Conservation (phyloP, 768 basidiomycete genomes). For the Suillus americanus region DNA sequence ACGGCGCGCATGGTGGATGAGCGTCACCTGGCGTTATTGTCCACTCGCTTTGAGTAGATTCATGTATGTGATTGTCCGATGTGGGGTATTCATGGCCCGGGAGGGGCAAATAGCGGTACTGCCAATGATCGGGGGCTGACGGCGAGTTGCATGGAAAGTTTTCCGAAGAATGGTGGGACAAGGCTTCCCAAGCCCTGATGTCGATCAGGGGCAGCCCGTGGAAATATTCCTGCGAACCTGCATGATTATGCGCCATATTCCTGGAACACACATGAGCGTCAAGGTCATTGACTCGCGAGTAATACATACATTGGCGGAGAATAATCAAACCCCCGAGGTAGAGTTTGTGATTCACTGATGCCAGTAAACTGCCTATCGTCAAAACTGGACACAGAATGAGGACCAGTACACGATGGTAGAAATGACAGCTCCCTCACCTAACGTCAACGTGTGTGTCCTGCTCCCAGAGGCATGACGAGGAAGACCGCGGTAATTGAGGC, state of each 20-base stretch:
- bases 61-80: neutral
- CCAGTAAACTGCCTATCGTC: neutral
- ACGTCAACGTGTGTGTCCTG: neutral
- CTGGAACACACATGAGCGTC: neutral
- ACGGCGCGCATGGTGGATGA: neutral
- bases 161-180: neutral
- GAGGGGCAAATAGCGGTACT: neutral
- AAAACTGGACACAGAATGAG: neutral
- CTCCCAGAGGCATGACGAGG: neutral
- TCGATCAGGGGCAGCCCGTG: neutral
- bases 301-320: neutral
- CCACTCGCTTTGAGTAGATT: neutral
- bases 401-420: neutral
- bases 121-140: neutral
- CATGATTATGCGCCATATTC: neutral
- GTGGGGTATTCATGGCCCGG: neutral
- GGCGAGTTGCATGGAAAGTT: neutral
- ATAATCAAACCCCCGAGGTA: neutral
- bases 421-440: neutral
- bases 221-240: neutral
- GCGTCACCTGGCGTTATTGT: neutral
- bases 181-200: neutral
- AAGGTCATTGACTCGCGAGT: too few relatives aligned
- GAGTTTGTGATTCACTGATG: neutral
- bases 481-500: neutral